A percentile compares a stretch with the other conserved stretches of the same genome.
phyloP scores from a whole-genome alignment of 2,329 filamentous ascomycete genomes.

The Ophiobolus disseminans region DNA sequence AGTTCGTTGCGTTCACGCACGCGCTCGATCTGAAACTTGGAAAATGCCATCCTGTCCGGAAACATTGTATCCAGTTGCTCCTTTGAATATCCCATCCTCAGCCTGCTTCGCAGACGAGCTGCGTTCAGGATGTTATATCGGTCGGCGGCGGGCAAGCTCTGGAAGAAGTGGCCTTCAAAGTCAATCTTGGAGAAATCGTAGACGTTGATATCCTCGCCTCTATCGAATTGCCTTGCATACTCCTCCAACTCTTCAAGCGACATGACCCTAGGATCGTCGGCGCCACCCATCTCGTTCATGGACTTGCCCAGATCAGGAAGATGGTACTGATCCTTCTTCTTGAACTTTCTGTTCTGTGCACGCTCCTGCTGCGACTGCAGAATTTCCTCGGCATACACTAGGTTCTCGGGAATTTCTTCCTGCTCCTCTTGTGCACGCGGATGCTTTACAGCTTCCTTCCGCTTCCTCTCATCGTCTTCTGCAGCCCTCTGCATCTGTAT shows the following conservation, averaged over 20 bases:
- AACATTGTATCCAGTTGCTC: slow-evolving; percentile 98
- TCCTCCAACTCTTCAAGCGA: slow-evolving; percentile 91
- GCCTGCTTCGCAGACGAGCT: slow-evolving; percentile 81
- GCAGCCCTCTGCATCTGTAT: slow-evolving; percentile 92
- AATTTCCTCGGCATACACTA: slow-evolving; percentile 92
- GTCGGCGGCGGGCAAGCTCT: slow-evolving; percentile 85
- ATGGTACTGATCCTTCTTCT: slow-evolving; percentile 94
- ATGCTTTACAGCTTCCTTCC: slow-evolving; percentile 56
- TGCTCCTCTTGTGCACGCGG: slow-evolving; percentile 61
- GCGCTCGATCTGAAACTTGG: slow-evolving; percentile 92
- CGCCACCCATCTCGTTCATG: slow-evolving; percentile 84
- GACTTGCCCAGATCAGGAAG: slow-evolving; percentile 81
- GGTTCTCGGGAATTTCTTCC: slow-evolving; percentile 74
- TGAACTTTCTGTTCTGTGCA: slow-evolving; percentile 76
- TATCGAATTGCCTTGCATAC: slow-evolving; percentile 90
- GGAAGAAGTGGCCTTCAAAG: slow-evolving; percentile 94
- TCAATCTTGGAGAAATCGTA: slow-evolving; percentile 99
- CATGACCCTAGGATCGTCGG: slow-evolving; percentile 96
- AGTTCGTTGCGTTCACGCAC: slow-evolving; percentile 92
- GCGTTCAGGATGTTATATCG: slow-evolving; percentile 98
- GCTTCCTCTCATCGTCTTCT: slow-evolving; percentile 79
- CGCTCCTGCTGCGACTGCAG: slow-evolving; percentile 81
- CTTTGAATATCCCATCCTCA: slow-evolving; percentile 96
- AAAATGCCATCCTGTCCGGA: slow-evolving; percentile 96
- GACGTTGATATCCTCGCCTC: slow-evolving; percentile 81